phyloP scores from a whole-genome alignment of 257 asterid genomes.

The Ajuga chamaepitys region DNA sequence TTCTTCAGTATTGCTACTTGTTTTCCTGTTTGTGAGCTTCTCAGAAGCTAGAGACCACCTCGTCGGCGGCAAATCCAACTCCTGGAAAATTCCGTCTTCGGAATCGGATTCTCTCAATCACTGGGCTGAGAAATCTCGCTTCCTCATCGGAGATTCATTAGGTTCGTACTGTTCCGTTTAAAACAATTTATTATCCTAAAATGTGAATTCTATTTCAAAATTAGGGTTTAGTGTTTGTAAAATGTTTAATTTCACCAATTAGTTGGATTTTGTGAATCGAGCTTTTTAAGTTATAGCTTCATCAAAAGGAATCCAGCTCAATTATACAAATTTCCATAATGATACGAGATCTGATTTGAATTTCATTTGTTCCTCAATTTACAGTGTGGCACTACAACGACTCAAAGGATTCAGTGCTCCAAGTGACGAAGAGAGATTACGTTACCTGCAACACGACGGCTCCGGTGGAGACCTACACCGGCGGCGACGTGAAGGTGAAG shows the following conservation, averaged over 20 bases:
- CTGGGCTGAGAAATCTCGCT: constrained; percentile 69
- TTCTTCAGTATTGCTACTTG: constrained; percentile 13
- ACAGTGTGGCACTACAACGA: constrained; percentile 59
- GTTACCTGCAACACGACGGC: constrained; percentile 59
- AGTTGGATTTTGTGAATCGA: too few species aligned
- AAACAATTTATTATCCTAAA: too few species aligned
- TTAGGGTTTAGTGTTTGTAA: too few species aligned
- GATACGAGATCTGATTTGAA: background rate
- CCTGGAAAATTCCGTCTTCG: constrained; percentile 58
- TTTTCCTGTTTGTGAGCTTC: constrained; percentile 21
- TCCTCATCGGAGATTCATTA: constrained; percentile 59
- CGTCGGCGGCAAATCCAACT: constrained; percentile 48
- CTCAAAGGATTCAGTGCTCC: constrained; percentile 51
- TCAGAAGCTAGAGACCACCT: constrained; percentile 52
- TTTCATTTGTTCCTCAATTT: background rate
- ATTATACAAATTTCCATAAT: background rate
- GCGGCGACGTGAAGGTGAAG: constrained; percentile 43
- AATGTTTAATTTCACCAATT: too few species aligned
- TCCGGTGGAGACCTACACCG: constrained; percentile 46
- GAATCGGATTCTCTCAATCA: constrained; percentile 47
- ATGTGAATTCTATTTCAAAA: too few species aligned
- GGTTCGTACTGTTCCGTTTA: constrained; percentile 42
- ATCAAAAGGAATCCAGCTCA: too few species aligned
- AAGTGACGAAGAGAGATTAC: constrained; percentile 55
- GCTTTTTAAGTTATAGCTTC: too few species aligned